A percentile compares a stretch with the other conserved stretches of the same genome.
phyloP scores from a whole-genome alignment of 108 stramenopile species.

The Cyclotella choctawhatcheeana region DNA sequence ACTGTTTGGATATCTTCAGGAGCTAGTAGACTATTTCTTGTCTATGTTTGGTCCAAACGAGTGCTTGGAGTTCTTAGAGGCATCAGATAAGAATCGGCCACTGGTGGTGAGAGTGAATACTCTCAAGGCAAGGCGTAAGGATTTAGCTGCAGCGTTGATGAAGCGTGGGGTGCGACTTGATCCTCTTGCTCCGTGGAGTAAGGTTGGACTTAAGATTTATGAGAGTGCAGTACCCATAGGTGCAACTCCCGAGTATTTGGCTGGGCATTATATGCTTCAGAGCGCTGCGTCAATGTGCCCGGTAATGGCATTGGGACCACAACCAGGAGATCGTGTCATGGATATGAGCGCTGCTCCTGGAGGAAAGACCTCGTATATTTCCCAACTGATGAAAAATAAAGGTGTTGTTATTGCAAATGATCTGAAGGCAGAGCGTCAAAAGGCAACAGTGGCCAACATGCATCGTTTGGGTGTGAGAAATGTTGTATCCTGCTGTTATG shows the following conservation, averaged over 20 bases:
- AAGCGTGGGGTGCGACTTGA: conserved; percentile 97
- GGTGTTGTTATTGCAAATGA: conserved; percentile 97
- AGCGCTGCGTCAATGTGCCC: conserved; percentile 98
- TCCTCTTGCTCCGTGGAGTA: conserved; percentile 97
- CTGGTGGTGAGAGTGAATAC: conserved; percentile 98
- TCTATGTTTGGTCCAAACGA: conserved; percentile 94
- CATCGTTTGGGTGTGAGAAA: conserved; percentile 97
- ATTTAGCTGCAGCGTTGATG: conserved; percentile 95
- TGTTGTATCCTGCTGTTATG: conserved; percentile 91
- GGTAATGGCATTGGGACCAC: conserved; percentile 93
- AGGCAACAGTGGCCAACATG: conserved; percentile 98
- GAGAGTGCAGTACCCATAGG: conserved; percentile 98
- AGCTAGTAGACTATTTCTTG: conserved; percentile 95
- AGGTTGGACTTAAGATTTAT: conserved; percentile 97
- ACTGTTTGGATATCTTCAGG: conserved; percentile 96
- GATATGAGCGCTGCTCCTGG: conserved; percentile 99
- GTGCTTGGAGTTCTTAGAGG: conserved; percentile 95
- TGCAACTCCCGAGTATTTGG: conserved; percentile 99
- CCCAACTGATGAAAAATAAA: conserved; percentile 97
- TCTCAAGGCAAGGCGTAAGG: conserved; percentile 96
- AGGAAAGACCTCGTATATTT: conserved; percentile 97
- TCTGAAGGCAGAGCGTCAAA: conserved; percentile 91
- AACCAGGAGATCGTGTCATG: conserved; percentile 94
- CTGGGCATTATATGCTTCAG: conserved; percentile 99
- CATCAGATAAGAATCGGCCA: conserved; percentile 94